Evolutionary conservation across 768 basidiomycete species (phyloP), one percentile per base, ranked within the genome.

Genomic region (Amanita exitialis): DNA sequence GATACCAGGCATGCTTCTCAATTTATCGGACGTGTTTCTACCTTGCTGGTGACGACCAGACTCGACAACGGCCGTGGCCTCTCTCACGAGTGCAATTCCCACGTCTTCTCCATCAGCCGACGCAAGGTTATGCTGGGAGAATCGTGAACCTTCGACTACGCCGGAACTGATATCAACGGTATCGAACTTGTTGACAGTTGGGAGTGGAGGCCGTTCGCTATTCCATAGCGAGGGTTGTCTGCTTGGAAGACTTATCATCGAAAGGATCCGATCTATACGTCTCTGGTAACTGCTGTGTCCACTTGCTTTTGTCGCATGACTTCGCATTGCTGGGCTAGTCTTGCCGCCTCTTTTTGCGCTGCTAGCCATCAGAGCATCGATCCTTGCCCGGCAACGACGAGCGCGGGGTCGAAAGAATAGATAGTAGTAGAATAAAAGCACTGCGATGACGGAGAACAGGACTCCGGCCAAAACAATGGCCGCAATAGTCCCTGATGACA

Each of bases 381-480:
- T 51, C n/a, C 35, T 6, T 53, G 16, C 47, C 9, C 56, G 59
- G 6, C 63, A 62, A n/a, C 47, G 47, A 35, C 69, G 67, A 54
- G 59, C 57, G 10, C 73, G 76, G 12, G 79, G 76, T 9, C 80
- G 75, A 46, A 74, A 67, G 47, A 77, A 62, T 45, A 71, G 66
- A 52, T 72, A 67, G 55, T 67, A 76, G 54, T 73, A 71, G 1
- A 79, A 59, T 12, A 63, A 32, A 25, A 69, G 62, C 43, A 66
- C 65, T 7, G 74, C 52, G 3, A 80, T 53, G 25, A 82, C 48
- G 57, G 79, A 68, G 23, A 74, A 71, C 7, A 87, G 66, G 16
- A 79, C 61, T 18, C 73, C 71, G 2, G 78, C 82, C 2, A 88
- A 69, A 8, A 72, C 74, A 27, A 85, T 67, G 0, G 83, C 86